Percentiles rank a stretch among this genome's conserved stretches.
Evolutionary conservation across 805 yeast genomes (phyloP).

Genomic region (Komagataella mondaviorum): DNA sequence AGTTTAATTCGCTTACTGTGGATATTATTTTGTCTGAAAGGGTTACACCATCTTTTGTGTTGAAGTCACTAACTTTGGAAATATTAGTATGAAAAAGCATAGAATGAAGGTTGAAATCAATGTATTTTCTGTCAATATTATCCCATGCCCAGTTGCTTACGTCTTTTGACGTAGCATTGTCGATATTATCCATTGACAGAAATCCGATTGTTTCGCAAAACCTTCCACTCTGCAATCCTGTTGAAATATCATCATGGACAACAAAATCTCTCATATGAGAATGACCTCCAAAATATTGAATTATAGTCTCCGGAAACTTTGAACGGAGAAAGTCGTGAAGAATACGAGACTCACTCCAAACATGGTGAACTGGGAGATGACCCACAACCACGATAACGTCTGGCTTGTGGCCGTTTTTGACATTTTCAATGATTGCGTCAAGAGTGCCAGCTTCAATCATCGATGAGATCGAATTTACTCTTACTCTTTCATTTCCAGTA

Average conservation of each 20-base stretch:
- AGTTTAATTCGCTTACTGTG: slow-evolving; percentile 31
- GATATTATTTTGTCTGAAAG: slow-evolving; percentile 30
- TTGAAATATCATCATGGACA: slow-evolving; percentile 47
- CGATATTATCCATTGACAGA: slow-evolving; percentile 36
- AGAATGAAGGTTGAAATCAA: slow-evolving; percentile 70
- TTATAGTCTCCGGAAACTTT: slow-evolving; percentile 44
- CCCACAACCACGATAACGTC: slow-evolving; percentile 67
- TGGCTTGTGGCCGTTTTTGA: slow-evolving; percentile 22
- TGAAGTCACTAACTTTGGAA: slow-evolving; percentile 20
- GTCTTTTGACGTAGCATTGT: neutral
- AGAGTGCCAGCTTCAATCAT: slow-evolving; percentile 57
- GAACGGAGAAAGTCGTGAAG: slow-evolving; percentile 39
- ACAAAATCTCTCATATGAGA: slow-evolving; percentile 83
- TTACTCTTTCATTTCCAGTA: slow-evolving; percentile 42
- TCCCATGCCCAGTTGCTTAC: slow-evolving; percentile 4
- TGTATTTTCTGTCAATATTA: slow-evolving; percentile 45
- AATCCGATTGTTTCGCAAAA: slow-evolving; percentile 93
- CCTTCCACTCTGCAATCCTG: slow-evolving; percentile 86
- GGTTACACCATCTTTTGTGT: slow-evolving; percentile 39
- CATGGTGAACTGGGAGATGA: slow-evolving; percentile 57
- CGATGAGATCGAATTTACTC: slow-evolving; percentile 48
- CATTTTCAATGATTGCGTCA: slow-evolving; percentile 21
- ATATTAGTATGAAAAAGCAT: slow-evolving; percentile 47
- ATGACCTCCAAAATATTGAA: slow-evolving; percentile 92
- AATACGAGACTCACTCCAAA: slow-evolving; percentile 37